Evolutionary conservation across 768 basidiomycete genomes (phyloP).

Genomic region (Asterophora lycoperdoides): DNA sequence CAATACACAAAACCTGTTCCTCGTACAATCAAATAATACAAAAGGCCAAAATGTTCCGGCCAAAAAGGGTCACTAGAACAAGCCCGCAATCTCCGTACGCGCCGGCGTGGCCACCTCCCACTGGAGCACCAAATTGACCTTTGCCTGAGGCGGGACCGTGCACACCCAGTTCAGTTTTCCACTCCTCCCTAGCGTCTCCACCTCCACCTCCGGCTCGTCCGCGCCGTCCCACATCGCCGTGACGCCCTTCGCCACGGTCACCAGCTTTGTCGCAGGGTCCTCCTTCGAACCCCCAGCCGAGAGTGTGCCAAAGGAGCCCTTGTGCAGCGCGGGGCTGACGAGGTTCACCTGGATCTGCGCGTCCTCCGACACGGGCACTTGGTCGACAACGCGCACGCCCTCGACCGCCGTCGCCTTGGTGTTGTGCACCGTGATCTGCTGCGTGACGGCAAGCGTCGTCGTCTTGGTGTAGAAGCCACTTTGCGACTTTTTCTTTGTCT

Average conservation of each 20-base stretch:
- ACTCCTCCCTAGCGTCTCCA: constrained; percentile 3
- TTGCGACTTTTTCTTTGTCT: constrained; percentile 19
- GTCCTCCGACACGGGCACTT: constrained; percentile 3
- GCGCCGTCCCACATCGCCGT: constrained; percentile 26
- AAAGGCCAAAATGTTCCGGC: too few relatives aligned
- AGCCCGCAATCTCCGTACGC: neutral
- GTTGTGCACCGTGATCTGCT: constrained; percentile 18
- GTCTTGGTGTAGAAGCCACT: constrained; percentile 22
- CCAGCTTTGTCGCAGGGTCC: neutral
- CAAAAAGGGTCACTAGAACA: too few relatives aligned
- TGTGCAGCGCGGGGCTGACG: neutral
- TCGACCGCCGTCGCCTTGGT: neutral
- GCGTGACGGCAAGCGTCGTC: constrained; percentile 15
- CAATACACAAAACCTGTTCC: too few relatives aligned
- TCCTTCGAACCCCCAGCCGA: neutral
- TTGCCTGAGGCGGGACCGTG: constrained; percentile 16
- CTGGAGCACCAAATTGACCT: constrained; percentile 17
- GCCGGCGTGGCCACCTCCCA: constrained; percentile 18
- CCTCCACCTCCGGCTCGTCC: constrained; percentile 17
- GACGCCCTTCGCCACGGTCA: constrained; percentile 16
- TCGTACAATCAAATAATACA: too few relatives aligned
- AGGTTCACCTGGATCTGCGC: neutral
- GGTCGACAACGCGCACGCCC: neutral
- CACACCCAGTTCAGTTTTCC: constrained; percentile 24
- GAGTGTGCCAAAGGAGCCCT: too few relatives aligned